Conservation (phyloP, 129 eudicot genomes). For the Saposhnikovia divaricata region DNA sequence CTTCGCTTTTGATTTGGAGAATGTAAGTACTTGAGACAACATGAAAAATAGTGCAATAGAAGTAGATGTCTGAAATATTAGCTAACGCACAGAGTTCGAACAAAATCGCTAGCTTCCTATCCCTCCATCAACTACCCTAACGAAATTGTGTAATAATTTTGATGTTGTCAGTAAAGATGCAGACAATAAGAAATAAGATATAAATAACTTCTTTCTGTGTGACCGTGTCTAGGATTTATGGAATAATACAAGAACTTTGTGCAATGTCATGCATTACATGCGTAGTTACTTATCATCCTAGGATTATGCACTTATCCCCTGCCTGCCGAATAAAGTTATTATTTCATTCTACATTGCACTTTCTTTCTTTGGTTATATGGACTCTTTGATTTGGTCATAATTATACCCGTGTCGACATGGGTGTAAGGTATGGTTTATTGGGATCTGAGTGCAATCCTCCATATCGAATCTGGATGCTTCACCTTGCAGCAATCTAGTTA, state of each 20-base stretch:
- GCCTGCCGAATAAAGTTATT: neutral
- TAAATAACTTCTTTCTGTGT: neutral
- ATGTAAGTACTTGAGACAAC: neutral
- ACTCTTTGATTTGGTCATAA: neutral
- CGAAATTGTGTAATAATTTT: no score
- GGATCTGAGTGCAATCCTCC: neutral
- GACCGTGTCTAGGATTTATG: neutral
- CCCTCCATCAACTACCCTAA: neutral
- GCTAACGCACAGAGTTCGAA: neutral
- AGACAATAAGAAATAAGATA: neutral
- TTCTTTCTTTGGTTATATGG: no score
- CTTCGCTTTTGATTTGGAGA: neutral
- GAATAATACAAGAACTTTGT: neutral
- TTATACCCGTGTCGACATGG: neutral
- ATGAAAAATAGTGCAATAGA: neutral
- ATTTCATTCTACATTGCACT: neutral
- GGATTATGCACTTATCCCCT: neutral
- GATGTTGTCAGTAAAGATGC: neutral
- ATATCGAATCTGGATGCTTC: neutral
- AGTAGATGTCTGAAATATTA: neutral
- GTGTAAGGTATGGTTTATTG: neutral
- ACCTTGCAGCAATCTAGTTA: neutral
- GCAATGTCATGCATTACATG: neutral
- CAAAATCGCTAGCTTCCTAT: neutral
- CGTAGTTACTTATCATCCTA: neutral